Conservation (phyloP, 2,329 filamentous ascomycete species). For the Stenocarpella maydis region DNA sequence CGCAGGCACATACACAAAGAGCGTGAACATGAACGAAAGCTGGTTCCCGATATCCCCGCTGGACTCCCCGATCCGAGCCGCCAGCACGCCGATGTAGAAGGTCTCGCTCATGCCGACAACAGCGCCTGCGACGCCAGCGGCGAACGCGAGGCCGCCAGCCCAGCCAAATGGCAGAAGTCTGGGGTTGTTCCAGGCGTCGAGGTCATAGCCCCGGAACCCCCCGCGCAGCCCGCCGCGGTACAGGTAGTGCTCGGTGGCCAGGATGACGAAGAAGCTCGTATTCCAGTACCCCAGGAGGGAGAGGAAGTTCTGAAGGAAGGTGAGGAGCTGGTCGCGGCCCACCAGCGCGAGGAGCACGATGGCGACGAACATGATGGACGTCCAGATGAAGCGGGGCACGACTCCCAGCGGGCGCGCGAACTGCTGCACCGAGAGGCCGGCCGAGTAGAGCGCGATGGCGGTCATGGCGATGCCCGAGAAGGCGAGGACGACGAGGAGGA, state of each 20-base stretch:
- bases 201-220: constrained; percentile 53
- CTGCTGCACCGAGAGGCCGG: constrained; percentile 49
- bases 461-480: constrained; percentile 57
- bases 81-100: constrained; percentile 59
- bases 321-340: constrained; percentile 52
- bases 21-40: constrained; percentile 58
- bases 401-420: constrained; percentile 52
- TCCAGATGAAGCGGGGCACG: constrained; percentile 58
- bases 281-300: constrained; percentile 59
- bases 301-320: constrained; percentile 56
- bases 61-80: constrained; percentile 51
- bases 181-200: constrained; percentile 58
- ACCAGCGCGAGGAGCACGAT: constrained; percentile 55
- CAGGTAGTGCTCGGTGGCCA: constrained; percentile 57
- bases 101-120: constrained; percentile 67
- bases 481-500: constrained; percentile 48
- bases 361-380: constrained; percentile 52
- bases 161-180: constrained; percentile 52
- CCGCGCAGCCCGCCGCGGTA: constrained; percentile 49
- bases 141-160: constrained; percentile 53
- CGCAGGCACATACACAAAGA: constrained; percentile 55
- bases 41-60: constrained; percentile 62
- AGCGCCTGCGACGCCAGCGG: constrained; percentile 55
- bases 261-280: constrained; percentile 56
- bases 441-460: constrained; percentile 53